Percentiles rank a stretch among this genome's conserved stretches.
Evolutionary conservation across 1,139 yeast species (phyloP).

Genomic region (Scheffersomyces insectosa): DNA sequence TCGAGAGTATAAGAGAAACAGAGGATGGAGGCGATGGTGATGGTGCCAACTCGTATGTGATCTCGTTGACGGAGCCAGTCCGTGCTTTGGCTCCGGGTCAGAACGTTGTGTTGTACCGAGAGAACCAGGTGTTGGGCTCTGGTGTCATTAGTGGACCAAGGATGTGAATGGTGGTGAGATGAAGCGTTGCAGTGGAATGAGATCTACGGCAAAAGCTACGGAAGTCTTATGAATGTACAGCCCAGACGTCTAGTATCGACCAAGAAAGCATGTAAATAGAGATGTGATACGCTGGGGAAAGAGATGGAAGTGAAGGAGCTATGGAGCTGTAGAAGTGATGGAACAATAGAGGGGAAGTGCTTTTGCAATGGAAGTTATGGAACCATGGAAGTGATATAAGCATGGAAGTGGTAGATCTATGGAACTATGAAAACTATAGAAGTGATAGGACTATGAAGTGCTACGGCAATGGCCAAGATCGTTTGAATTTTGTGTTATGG

Average conservation of each 20-base stretch:
- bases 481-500: too few relatives aligned
- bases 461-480: too few relatives aligned
- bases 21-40: constrained; percentile 4
- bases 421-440: too few relatives aligned
- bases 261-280: constrained; percentile 1
- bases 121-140: constrained; percentile 72
- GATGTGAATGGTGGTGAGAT: neutral
- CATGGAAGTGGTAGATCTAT: too few relatives aligned
- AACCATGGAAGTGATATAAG: too few relatives aligned
- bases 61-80: constrained; percentile 44
- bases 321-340: neutral
- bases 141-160: constrained; percentile 45
- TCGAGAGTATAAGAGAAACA: constrained; percentile 13
- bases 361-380: neutral
- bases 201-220: too few relatives aligned
- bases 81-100: constrained; percentile 93
- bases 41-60: constrained; percentile 13
- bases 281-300: neutral
- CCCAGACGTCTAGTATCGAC: constrained; percentile 1
- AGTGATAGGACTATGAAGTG: too few relatives aligned
- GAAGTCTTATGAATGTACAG: constrained; percentile 3
- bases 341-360: too few relatives aligned
- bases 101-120: constrained; percentile 69
- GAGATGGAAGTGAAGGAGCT: too few relatives aligned
- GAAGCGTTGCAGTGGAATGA: too few relatives aligned